phyloP scores from a whole-genome alignment of 75 land plant species.

The Selaginella moellendorffii region DNA sequence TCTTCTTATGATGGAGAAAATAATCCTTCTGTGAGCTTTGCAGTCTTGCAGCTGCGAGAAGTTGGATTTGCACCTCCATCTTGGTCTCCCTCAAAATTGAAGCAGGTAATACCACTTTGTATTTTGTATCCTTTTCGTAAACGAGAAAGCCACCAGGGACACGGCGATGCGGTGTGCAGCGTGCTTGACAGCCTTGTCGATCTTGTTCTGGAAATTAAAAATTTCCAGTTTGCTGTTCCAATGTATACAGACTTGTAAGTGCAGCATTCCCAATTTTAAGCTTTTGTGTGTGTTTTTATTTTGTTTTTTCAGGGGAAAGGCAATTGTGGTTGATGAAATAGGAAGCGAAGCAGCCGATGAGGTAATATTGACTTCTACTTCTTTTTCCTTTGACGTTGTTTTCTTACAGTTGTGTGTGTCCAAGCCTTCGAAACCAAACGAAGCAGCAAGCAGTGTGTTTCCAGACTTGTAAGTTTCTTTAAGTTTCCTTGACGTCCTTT shows the following conservation, averaged over 20 bases:
- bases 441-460: not conserved
- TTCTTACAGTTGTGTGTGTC: not conserved
- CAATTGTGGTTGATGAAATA: not conserved
- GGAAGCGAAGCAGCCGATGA: not conserved
- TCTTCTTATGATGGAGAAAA: not conserved
- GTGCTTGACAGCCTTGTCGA: slow-evolving; percentile 15
- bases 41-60: slow-evolving; percentile 15
- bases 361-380: not conserved
- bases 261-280: too few species aligned
- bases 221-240: slow-evolving; percentile 7
- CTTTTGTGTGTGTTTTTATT: too few species aligned
- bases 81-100: slow-evolving; percentile 23
- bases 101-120: slow-evolving; percentile 11
- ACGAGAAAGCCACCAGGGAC: slow-evolving; percentile 14
- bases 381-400: not conserved
- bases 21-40: too few species aligned
- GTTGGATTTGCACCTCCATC: slow-evolving; percentile 20
- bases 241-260: slow-evolving; percentile 9
- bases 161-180: slow-evolving; percentile 27
- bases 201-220: slow-evolving; percentile 13
- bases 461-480: not conserved
- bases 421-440: not conserved
- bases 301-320: not conserved
- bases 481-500: too few species aligned
- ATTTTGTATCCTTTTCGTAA: not conserved